Evolutionary conservation across 2,329 filamentous ascomycete species (phyloP).

Genomic region (Cylindrodendrum hubeiense): DNA sequence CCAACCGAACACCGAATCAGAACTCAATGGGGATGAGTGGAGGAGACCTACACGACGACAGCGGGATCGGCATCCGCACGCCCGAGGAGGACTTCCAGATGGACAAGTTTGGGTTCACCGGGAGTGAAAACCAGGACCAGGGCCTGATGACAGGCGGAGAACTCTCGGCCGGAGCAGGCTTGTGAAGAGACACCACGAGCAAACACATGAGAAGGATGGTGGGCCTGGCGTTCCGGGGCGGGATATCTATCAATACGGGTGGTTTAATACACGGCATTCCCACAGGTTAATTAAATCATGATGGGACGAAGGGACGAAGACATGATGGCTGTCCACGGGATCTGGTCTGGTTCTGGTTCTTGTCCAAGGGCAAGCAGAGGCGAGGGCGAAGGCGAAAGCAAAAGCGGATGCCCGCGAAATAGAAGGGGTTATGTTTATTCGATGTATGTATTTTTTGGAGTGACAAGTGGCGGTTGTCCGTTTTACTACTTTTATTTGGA

Average conservation of each 20-base stretch:
- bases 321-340: constrained; percentile 42
- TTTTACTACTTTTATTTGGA: constrained; percentile 15
- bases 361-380: constrained; percentile 1
- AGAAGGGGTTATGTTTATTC: constrained; percentile 26
- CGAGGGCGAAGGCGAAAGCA: constrained; percentile 8
- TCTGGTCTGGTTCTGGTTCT: constrained; percentile 20
- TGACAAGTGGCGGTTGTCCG: constrained; percentile 10
- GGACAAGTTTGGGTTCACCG: constrained; percentile 67
- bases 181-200: constrained; percentile 29
- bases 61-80: constrained; percentile 78
- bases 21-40: constrained; percentile 52
- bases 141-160: constrained; percentile 49
- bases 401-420: not conserved
- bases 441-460: constrained; percentile 28
- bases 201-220: constrained; percentile 2
- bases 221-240: constrained; percentile 41
- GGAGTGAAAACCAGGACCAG: constrained; percentile 51
- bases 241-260: constrained; percentile 38
- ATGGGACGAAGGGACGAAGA: constrained; percentile 50
- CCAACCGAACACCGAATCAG: constrained; percentile 58
- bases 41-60: constrained; percentile 73
- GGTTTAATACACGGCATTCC: constrained; percentile 41
- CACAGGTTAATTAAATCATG: constrained; percentile 43
- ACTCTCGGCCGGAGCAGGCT: constrained; percentile 36
- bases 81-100: constrained; percentile 74